Evolutionary conservation across 495 filamentous ascomycete genomes (phyloP).

Genomic region (Ramalina intermedia): DNA sequence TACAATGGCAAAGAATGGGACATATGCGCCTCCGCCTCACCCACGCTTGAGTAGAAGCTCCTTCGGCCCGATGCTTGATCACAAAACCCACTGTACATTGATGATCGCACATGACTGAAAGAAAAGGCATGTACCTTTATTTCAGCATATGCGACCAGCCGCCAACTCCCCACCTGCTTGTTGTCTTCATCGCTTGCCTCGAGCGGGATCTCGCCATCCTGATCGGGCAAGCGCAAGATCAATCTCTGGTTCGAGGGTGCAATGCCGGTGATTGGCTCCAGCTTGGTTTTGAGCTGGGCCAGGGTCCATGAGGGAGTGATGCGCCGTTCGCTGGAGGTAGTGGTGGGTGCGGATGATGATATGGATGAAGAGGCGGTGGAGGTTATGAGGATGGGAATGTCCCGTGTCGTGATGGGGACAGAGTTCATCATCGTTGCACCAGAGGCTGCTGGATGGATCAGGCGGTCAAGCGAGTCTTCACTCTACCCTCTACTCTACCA

Average conservation of each 20-base stretch:
- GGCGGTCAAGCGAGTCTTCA: no score
- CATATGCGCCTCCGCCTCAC: conserved; percentile 11
- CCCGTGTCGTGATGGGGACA: conserved; percentile 41
- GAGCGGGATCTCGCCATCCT: conserved; percentile 38
- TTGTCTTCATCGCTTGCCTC: conserved; percentile 54
- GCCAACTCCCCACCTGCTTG: conserved; percentile 44
- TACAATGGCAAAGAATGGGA: not conserved
- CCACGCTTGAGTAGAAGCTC: not conserved
- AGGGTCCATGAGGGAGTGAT: conserved; percentile 90
- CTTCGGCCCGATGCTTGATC: not conserved
- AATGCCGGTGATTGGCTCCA: conserved; percentile 88
- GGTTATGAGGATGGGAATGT: conserved; percentile 73
- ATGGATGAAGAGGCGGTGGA: conserved; percentile 42
- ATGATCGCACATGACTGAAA: not conserved
- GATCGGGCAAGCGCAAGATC: conserved; percentile 41
- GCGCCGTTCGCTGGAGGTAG: conserved; percentile 56
- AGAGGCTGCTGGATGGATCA: not conserved
- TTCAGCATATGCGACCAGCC: conserved; percentile 57
- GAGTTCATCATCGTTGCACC: conserved; percentile 8
- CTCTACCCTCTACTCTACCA: no score
- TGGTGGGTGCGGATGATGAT: not conserved
- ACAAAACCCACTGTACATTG: no score
- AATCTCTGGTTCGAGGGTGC: conserved; percentile 69
- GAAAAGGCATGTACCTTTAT: conserved; percentile 40
- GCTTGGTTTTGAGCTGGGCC: conserved; percentile 67